Evolutionary conservation across 2,329 filamentous ascomycete species (phyloP).

Genomic region (Zasmidium cellare): DNA sequence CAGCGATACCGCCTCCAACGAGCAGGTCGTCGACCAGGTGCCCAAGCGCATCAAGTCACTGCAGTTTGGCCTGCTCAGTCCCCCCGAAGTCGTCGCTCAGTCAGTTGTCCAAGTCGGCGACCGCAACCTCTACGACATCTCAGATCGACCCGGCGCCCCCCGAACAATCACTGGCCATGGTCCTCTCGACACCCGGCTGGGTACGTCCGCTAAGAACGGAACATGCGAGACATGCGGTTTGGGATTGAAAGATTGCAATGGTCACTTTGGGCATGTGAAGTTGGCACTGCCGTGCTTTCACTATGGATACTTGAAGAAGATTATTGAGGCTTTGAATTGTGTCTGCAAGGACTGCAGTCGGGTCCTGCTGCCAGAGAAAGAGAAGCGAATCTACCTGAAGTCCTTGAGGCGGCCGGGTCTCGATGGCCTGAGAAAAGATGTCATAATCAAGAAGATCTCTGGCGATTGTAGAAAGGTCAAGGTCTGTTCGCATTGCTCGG

Average conservation of each 20-base stretch:
- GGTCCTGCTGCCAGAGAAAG: slow-evolving; percentile 77
- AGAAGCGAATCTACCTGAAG: slow-evolving; percentile 74
- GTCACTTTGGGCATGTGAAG: slow-evolving; percentile 92
- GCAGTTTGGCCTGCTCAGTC: slow-evolving; percentile 88
- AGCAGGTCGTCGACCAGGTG: slow-evolving; percentile 83
- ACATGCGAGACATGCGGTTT: slow-evolving; percentile 82
- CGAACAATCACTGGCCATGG: slow-evolving; percentile 77
- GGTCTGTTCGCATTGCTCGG: slow-evolving; percentile 75
- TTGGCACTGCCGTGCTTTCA: slow-evolving; percentile 92
- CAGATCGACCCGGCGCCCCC: slow-evolving; percentile 50
- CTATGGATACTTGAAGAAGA: slow-evolving; percentile 92
- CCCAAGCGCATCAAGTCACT: slow-evolving; percentile 91
- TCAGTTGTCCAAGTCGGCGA: slow-evolving; percentile 94
- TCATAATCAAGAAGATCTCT: slow-evolving; percentile 83
- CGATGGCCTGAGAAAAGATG: slow-evolving; percentile 81
- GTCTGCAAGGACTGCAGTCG: slow-evolving; percentile 93
- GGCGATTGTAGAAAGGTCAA: slow-evolving; percentile 87
- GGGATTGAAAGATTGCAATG: slow-evolving; percentile 79
- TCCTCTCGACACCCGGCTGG: slow-evolving; percentile 83
- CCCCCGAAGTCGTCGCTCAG: slow-evolving; percentile 90
- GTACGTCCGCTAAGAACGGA: slow-evolving; percentile 80
- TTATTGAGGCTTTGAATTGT: slow-evolving; percentile 86
- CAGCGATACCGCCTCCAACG: slow-evolving; percentile 55
- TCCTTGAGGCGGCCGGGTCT: slow-evolving; percentile 77
- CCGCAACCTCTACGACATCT: slow-evolving; percentile 87